These are phyloP conservation scores for Rhodotorula sp. DNA, from an alignment of 1,284 basidiomycete genomes.

Conservation along the genomic window DNA sequence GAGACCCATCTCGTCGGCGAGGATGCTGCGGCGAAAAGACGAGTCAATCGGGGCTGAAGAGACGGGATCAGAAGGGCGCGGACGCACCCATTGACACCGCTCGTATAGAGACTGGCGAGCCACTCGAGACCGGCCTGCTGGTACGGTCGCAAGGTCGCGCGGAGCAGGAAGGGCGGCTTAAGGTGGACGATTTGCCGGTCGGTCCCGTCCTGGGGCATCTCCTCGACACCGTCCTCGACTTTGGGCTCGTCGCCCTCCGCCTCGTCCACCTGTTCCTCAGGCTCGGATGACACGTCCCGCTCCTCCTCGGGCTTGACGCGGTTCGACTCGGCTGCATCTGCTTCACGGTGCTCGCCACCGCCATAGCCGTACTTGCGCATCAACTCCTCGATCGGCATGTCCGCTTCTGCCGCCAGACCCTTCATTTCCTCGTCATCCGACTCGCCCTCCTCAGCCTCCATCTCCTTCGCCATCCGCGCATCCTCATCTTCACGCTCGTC, in stretches of 20 bases:
- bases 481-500: slow-evolving; percentile 47
- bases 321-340: slow-evolving; percentile 1
- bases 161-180: slow-evolving; percentile 72
- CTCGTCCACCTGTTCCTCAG: slow-evolving; percentile 19
- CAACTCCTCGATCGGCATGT: slow-evolving; percentile 58
- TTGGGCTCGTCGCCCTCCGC: slow-evolving; percentile 24
- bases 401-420: slow-evolving; percentile 55
- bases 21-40: slow-evolving; percentile 54
- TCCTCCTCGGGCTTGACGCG: slow-evolving; percentile 10
- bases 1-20: slow-evolving; percentile 60
- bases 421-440: slow-evolving; percentile 55
- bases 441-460: slow-evolving; percentile 52
- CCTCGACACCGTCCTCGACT: slow-evolving; percentile 36
- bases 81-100: slow-evolving; percentile 72
- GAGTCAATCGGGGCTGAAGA: neutral
- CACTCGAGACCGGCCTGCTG: slow-evolving; percentile 93
- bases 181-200: slow-evolving; percentile 23
- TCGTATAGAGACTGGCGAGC: slow-evolving; percentile 84
- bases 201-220: slow-evolving; percentile 14
- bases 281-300: neutral
- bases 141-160: slow-evolving; percentile 86
- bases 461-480: slow-evolving; percentile 50
- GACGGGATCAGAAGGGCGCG: too few relatives aligned
- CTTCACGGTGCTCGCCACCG: neutral
- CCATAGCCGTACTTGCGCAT: slow-evolving; percentile 55